phyloP scores from a whole-genome alignment of 1,284 basidiomycete species.

The Heterobasidion irregulare region DNA sequence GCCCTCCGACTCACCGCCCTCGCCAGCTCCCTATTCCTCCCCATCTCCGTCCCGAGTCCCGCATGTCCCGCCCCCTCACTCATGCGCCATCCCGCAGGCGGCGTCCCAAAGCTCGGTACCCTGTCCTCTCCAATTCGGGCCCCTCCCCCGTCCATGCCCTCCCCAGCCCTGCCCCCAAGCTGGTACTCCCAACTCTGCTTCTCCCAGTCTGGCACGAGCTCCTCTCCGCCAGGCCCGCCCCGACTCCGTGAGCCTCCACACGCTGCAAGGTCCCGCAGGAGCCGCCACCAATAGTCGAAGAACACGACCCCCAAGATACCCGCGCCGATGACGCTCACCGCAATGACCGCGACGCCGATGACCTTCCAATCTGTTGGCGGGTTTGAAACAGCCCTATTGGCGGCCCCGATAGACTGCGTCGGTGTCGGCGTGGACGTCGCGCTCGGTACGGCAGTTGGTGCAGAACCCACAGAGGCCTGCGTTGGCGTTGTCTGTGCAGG shows the following conservation, averaged over 20 bases:
- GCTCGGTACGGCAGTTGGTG: not conserved
- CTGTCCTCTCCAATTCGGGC: not conserved
- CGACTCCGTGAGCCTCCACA: conserved; percentile 26
- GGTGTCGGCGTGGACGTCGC: not conserved
- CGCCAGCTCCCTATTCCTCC: not conserved
- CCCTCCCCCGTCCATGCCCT: conserved; percentile 24
- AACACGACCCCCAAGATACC: conserved; percentile 48
- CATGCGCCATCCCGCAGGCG: not conserved
- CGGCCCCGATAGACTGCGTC: not conserved
- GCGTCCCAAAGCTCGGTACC: not conserved
- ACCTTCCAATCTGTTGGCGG: conserved; percentile 42
- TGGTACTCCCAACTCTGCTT: conserved; percentile 49
- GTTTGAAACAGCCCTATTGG: not conserved
- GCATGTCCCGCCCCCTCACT: not conserved
- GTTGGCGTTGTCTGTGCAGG: not conserved
- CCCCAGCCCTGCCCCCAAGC: conserved; percentile 12
- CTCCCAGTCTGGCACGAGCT: conserved; percentile 56
- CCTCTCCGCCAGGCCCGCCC: conserved; percentile 33
- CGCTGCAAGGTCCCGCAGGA: conserved; percentile 34
- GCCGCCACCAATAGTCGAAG: conserved; percentile 59
- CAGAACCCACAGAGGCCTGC: no score
- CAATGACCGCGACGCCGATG: conserved; percentile 54
- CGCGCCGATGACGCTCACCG: conserved; percentile 44
- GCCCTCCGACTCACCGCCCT: not conserved
- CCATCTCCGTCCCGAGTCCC: not conserved